Evolutionary conservation across 257 asterid species (phyloP).

Genomic region (Solanum microdontum): DNA sequence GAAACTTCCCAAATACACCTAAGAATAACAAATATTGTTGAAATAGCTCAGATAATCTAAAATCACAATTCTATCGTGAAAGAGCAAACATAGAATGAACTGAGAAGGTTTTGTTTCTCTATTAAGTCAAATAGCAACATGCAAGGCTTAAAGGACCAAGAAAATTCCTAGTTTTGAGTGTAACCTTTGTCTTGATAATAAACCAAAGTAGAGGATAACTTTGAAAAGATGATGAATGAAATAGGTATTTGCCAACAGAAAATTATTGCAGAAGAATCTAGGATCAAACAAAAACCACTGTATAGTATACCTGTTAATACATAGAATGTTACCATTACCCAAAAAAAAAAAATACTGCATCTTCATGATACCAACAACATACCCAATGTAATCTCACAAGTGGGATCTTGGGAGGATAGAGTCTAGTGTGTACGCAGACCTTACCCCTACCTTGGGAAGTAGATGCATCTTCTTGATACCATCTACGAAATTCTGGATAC

Average conservation of each 20-base stretch:
- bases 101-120: not conserved
- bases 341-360: not conserved
- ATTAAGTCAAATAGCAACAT: not conserved
- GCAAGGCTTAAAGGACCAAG: not conserved
- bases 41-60: not conserved
- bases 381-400: not conserved
- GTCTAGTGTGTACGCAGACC: not conserved
- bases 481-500: not conserved
- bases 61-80: not conserved
- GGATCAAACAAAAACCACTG: not conserved
- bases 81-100: not conserved
- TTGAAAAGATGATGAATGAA: not conserved
- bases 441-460: not conserved
- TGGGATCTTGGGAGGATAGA: not conserved
- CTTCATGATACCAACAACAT: not conserved
- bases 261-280: not conserved
- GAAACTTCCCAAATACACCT: not conserved
- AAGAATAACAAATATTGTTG: not conserved
- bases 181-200: not conserved
- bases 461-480: not conserved
- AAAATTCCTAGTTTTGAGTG: not conserved
- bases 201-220: not conserved
- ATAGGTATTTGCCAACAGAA: not conserved
- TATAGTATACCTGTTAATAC: not conserved
- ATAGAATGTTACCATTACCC: not conserved